Evolutionary conservation across 257 asterid genomes (phyloP).

Genomic region (Solanum bulbocastanum): DNA sequence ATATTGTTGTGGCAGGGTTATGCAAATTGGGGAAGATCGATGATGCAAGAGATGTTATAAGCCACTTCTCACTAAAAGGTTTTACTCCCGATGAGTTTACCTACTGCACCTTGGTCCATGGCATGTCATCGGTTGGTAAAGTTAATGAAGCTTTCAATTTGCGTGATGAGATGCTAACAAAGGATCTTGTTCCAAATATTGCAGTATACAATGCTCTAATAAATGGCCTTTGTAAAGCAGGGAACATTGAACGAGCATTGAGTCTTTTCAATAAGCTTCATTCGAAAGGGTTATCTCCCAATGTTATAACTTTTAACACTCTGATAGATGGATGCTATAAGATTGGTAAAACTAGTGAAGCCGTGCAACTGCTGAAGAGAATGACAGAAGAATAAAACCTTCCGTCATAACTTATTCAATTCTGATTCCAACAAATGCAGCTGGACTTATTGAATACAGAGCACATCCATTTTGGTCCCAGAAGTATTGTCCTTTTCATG

Average conservation of each 20-base stretch:
- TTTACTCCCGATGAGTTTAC: conserved; percentile 83
- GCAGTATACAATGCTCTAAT: conserved; percentile 75
- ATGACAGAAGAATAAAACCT: conserved; percentile 58
- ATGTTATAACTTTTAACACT: conserved; percentile 60
- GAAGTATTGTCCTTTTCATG: conserved; percentile 92
- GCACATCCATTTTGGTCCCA: conserved; percentile 99
- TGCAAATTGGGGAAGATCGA: conserved; percentile 64
- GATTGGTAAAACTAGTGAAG: conserved; percentile 44
- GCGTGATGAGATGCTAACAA: conserved; percentile 74
- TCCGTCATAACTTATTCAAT: conserved; percentile 36
- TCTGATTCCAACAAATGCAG: conserved; percentile 83
- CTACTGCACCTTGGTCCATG: conserved; percentile 64
- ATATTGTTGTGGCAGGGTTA: conserved; percentile 64
- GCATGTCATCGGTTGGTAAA: conserved; percentile 51
- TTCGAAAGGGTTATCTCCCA: conserved; percentile 53
- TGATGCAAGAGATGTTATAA: conserved; percentile 54
- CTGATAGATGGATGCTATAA: conserved; percentile 61
- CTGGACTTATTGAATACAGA: conserved; percentile 83
- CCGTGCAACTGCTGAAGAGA: conserved; percentile 49
- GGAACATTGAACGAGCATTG: conserved; percentile 64
- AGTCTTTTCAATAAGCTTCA: conserved; percentile 68
- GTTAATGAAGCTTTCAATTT: conserved; percentile 69
- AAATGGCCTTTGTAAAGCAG: conserved; percentile 72
- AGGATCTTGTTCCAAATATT: conserved; percentile 65
- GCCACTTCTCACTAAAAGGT: conserved; percentile 40